Evolutionary conservation across 257 asterid species (phyloP).

Genomic region (Prunella vulgaris): DNA sequence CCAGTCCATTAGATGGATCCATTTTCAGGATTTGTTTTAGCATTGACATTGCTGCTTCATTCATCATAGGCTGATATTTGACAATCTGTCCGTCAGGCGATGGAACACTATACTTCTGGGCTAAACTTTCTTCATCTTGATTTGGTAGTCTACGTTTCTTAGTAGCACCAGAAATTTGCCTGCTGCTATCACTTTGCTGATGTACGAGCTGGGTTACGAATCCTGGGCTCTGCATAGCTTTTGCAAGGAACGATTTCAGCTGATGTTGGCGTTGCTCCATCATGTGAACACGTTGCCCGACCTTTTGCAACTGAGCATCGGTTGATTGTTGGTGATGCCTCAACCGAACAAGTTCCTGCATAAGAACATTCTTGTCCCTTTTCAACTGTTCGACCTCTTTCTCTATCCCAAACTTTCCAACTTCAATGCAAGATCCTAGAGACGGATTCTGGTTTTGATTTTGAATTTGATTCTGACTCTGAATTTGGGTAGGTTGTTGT

Average conservation of each 20-base stretch:
- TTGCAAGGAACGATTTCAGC: conserved; percentile 87
- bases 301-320: conserved; percentile 60
- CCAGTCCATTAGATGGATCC: conserved; percentile 43
- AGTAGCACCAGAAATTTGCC: conserved; percentile 53
- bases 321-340: conserved; percentile 78
- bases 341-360: conserved; percentile 82
- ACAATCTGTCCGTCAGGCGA: conserved; percentile 58
- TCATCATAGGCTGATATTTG: conserved; percentile 68
- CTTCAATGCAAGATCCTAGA: conserved; percentile 57
- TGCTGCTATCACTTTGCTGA: conserved; percentile 44
- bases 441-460: conserved; percentile 22
- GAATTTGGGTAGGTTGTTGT: conserved; percentile 37
- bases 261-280: conserved; percentile 84
- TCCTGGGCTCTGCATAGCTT: conserved; percentile 78
- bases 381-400: conserved; percentile 72
- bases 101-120: conserved; percentile 25
- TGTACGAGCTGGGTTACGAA: conserved; percentile 71
- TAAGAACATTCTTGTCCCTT: conserved; percentile 67
- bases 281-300: conserved; percentile 63
- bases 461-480: conserved; percentile 3
- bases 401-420: conserved; percentile 60
- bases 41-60: conserved; percentile 74
- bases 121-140: conserved; percentile 49
- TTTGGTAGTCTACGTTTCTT: conserved; percentile 73
- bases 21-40: conserved; percentile 53